These are phyloP conservation scores for Pseudogymnoascus sp. DNA, from an alignment of 2,329 filamentous ascomycete genomes.

Conservation along the genomic window DNA sequence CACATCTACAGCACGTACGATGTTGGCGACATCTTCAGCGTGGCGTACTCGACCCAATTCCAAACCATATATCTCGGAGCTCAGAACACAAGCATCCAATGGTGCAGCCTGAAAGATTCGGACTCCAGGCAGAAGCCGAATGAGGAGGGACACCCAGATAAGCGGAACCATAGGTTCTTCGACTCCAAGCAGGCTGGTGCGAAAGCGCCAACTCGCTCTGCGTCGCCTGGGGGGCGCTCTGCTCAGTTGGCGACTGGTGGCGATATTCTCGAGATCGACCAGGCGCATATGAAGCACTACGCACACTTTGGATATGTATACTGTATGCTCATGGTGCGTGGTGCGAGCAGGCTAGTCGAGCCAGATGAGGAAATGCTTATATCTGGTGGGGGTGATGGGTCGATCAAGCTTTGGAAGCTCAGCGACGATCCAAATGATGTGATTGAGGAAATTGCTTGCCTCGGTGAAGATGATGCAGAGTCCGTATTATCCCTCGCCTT, in stretches of 20 bases:
- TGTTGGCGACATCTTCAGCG: constrained; percentile 89
- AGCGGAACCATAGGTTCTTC: constrained; percentile 80
- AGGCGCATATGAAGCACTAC: constrained; percentile 73
- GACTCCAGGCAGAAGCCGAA: constrained; percentile 50
- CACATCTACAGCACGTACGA: constrained; percentile 92
- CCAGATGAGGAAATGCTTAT: constrained; percentile 73
- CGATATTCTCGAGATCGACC: constrained; percentile 69
- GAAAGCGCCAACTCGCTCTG: constrained; percentile 17
- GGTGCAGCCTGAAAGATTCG: constrained; percentile 67
- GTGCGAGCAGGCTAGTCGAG: constrained; percentile 56
- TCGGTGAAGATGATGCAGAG: constrained; percentile 53
- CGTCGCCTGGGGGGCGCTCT: constrained; percentile 35
- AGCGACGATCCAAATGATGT: constrained; percentile 44
- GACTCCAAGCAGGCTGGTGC: constrained; percentile 79
- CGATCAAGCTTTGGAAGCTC: constrained; percentile 87
- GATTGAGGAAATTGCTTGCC: constrained; percentile 59
- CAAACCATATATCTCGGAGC: constrained; percentile 85
- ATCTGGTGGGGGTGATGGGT: constrained; percentile 87
- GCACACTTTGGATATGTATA: constrained; percentile 95
- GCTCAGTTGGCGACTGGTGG: constrained; percentile 45
- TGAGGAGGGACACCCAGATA: constrained; percentile 62
- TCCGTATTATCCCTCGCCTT: constrained; percentile 70
- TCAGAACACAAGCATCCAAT: constrained; percentile 92
- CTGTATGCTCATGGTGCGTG: constrained; percentile 81
- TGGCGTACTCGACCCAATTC: constrained; percentile 73